Evolutionary conservation across 257 asterid genomes (phyloP).

Genomic region (Lavandula angustifolia): DNA sequence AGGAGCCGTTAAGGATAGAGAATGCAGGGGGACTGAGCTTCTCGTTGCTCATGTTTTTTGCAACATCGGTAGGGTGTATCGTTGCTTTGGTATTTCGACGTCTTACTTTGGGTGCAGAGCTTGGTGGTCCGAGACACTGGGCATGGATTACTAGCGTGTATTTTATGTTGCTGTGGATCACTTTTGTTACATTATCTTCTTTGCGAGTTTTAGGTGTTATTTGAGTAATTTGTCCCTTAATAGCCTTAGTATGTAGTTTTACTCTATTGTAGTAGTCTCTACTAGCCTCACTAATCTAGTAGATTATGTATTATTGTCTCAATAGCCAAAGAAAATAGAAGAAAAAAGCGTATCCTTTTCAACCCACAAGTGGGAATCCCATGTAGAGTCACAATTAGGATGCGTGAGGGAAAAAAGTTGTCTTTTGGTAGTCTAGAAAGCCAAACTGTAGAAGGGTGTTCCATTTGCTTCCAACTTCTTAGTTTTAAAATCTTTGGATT

Average conservation of each 20-base stretch:
- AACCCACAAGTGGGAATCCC: not conserved
- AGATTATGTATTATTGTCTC: not conserved
- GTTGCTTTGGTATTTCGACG: slow-evolving; percentile 77
- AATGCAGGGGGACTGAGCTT: slow-evolving; percentile 77
- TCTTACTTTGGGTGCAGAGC: slow-evolving; percentile 74
- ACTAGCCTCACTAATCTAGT: no score
- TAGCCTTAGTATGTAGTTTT: no score
- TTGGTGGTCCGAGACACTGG: slow-evolving; percentile 88
- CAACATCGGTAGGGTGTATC: slow-evolving; percentile 80
- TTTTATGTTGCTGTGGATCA: slow-evolving; percentile 73
- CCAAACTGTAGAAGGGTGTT: slow-evolving; percentile 8
- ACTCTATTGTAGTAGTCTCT: no score
- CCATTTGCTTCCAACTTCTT: no score
- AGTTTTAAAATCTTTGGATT: not conserved
- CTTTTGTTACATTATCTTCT: slow-evolving; percentile 67
- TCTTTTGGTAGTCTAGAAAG: slow-evolving; percentile 22
- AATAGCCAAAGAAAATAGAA: not conserved
- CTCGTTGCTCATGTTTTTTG: slow-evolving; percentile 80
- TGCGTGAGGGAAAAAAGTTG: not conserved
- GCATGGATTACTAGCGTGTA: slow-evolving; percentile 77
- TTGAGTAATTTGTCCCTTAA: slow-evolving; percentile 30
- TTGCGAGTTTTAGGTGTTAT: slow-evolving; percentile 61
- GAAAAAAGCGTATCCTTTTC: not conserved
- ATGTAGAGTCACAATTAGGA: not conserved
- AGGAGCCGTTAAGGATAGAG: slow-evolving; percentile 62